phyloP scores from a whole-genome alignment of 352 stramenopile genomes.

The Globisporangium cystogenes region DNA sequence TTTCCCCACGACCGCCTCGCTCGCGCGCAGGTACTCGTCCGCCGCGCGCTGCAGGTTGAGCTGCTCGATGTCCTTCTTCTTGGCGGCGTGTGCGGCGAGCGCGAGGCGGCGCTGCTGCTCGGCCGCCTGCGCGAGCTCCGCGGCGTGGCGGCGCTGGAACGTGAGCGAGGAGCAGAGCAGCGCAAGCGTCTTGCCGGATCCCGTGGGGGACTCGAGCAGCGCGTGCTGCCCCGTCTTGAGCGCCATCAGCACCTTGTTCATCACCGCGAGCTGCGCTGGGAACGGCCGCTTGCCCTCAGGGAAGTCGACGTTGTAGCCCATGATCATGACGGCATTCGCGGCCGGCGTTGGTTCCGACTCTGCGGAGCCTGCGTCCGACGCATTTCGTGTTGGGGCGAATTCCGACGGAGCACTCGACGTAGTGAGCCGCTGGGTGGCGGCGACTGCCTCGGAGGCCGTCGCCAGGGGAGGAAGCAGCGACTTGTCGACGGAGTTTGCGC shows the following conservation, averaged over 20 bases:
- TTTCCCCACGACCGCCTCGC: not conserved
- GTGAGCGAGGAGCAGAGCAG: constrained; percentile 79
- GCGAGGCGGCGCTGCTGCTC: constrained; percentile 15
- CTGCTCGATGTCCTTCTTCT: constrained; percentile 8
- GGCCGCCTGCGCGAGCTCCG: constrained; percentile 28
- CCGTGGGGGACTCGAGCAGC: constrained; percentile 80
- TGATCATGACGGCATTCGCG: constrained; percentile 55
- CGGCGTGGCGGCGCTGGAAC: constrained; percentile 57
- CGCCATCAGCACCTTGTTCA: constrained; percentile 81
- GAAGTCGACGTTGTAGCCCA: constrained; percentile 82
- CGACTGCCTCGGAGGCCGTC: not conserved
- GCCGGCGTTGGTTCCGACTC: not conserved
- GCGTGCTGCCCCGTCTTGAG: constrained; percentile 79
- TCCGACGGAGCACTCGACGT: not conserved
- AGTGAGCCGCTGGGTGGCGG: not conserved
- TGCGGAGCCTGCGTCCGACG: not conserved
- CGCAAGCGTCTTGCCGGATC: constrained; percentile 81
- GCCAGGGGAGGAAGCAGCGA: not conserved
- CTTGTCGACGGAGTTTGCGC: not conserved
- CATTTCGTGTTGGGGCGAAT: not conserved
- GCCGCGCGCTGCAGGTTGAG: constrained; percentile 3
- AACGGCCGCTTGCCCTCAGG: constrained; percentile 77
- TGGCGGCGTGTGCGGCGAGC: constrained; percentile 3
- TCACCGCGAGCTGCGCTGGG: constrained; percentile 79
- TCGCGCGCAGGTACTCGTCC: constrained; percentile 3